Evolutionary conservation across 169 alveolate genomes (phyloP).

Genomic region (Plasmodium yoelii): DNA sequence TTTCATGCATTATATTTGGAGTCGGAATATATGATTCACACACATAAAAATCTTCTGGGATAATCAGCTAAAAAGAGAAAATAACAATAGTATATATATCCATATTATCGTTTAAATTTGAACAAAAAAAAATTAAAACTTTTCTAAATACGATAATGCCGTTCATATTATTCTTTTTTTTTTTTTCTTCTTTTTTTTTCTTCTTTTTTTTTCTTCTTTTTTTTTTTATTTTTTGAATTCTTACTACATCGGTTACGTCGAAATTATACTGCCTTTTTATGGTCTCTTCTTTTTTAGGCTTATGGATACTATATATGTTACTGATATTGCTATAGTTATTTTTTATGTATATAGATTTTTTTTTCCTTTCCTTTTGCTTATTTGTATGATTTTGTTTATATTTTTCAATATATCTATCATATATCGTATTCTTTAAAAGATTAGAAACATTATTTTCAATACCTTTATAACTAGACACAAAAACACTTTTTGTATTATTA

Average conservation of each 20-base stretch:
- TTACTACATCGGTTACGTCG: conserved; percentile 59
- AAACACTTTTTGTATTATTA: conserved; percentile 7
- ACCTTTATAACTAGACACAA: conserved; percentile 47
- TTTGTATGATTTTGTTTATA: conserved; percentile 51
- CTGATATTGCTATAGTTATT: conserved; percentile 69
- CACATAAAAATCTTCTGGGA: conserved; percentile 68
- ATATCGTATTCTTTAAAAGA: conserved; percentile 56
- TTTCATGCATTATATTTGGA: conserved; percentile 41
- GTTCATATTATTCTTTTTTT: neutral
- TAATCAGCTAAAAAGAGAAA: conserved; percentile 33
- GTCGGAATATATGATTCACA: conserved; percentile 54
- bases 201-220: neutral
- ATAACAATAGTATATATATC: neutral
- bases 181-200: neutral
- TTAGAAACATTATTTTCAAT: conserved; percentile 36
- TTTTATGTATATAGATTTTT: conserved; percentile 69
- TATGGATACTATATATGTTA: conserved; percentile 59
- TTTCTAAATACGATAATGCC: neutral
- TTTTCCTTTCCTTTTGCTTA: conserved; percentile 48
- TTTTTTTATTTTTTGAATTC: too few relatives aligned
- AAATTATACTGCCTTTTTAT: conserved; percentile 33
- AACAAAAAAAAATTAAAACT: neutral
- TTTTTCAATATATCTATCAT: conserved; percentile 63
- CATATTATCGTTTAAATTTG: neutral
- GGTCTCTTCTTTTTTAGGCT: conserved; percentile 30